Base-by-base conservation (phyloP, 2,329 filamentous ascomycete genomes). In the Xylaria arbuscula region DNA sequence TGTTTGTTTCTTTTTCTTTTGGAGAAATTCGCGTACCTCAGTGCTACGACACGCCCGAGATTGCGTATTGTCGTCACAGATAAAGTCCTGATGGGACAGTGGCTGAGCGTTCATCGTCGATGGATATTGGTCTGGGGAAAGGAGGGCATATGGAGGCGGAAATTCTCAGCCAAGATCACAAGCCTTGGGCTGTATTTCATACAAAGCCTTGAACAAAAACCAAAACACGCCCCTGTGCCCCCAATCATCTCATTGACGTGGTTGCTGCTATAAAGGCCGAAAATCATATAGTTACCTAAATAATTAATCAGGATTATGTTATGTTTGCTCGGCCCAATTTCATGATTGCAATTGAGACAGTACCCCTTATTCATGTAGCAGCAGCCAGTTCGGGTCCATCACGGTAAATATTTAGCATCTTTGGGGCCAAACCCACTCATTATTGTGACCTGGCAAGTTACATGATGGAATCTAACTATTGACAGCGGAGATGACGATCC, bases 341-440 rank as follows among this genome's bases (percentile, higher is more conserved):
- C 50, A 65, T 22, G 50, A 65, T 19, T 24, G 38, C 47, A 2
- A 48, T n/a, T 15, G n/a, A 15, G 13, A 47, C 28, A 28, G 24
- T 47, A 38, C 22, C 38, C 38, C 38, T 15, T 5, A 32, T 5
- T n/a, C 13, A 54, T 32, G 62, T 60, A 38, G 48, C n/a, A 47
- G 28, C 28, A 28, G 28, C 28, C 28, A 28, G 32, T 60, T 32
- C 56, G 56, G 56, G 56, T 48, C 38, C 36, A 65, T 48, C 48
- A 40, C 50, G 38, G 56, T 60, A 48, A 65, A 60, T 65, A 65
- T 54, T 60, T 36, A n/a, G 48, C 7, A 19, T 17, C 8, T 38
- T 65, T 65, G 56, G 63, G 63, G 63, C 56, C 56, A 61, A 34
- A 38, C 9, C 54, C n/a, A 32, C 10, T n/a, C 11, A 53, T 45